Evolutionary conservation across 2,329 filamentous ascomycete genomes (phyloP), one percentile per base, ranked within the genome.

Genomic region (Scedosporium boydii): DNA sequence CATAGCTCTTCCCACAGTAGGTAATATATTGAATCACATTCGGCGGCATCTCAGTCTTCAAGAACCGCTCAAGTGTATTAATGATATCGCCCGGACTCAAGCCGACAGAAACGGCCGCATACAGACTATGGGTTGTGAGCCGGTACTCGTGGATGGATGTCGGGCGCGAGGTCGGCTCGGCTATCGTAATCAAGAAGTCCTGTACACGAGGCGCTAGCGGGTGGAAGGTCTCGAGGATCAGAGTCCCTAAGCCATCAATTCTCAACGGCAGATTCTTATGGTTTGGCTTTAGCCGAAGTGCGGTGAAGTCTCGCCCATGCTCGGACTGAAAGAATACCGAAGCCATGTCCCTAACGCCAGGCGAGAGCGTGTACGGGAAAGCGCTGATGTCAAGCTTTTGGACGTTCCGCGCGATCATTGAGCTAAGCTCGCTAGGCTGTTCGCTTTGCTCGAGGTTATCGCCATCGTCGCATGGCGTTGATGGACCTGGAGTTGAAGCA

Each of bases 151-250:
- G 95, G 66, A 98, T 85, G 70, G 92, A 93, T 3, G 87, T 89
- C 63, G 95, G 93, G 64, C 93, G 87, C 44, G 93, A 97, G 64
- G 93, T 81, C 21, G 93, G 95, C 77, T 99, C 93, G 65, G 93
- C 91, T 68, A 99, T 93, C 57, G 95, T 96, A 69, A 96, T 96
- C 64, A 99, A 80, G 72, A 99, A 96, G 73, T 96, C 92, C 71
- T 96, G 92, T 0, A 91, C 93, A 70, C 93, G 88, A 63, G 88
- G 84, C 62, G 93, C 92, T 62, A 95, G 80, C 2, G 93, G 90
- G 60, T 90, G 93, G 77, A 97, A 98, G 68, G 91, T 96, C 79
- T 99, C 93, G 34, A 96, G 93, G 71, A 98, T 95, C 66, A 88
- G 87, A 42, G 90, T 92, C 71, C 89, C 90, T 57, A 87, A 80